Conservation (phyloP, 83 land plant species). For the Larix sibirica region DNA sequence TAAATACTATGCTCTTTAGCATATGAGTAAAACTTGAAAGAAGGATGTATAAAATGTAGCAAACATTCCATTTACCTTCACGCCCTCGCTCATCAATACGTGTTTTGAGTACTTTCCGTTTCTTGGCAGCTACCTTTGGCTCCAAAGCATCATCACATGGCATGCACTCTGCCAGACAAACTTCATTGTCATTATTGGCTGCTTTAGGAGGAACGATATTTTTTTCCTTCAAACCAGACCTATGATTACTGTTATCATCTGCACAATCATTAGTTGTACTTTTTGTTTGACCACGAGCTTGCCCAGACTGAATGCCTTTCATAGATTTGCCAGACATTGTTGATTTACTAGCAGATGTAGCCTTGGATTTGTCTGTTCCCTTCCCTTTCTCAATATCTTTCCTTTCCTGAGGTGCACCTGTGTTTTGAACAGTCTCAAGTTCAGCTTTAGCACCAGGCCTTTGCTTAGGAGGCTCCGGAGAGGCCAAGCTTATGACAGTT, state of each 20-base stretch:
- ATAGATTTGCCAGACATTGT: background rate
- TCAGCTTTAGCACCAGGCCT: slow-evolving; percentile 9
- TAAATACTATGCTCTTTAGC: background rate
- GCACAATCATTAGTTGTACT: background rate
- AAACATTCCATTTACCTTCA: slow-evolving; percentile 69
- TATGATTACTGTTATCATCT: background rate
- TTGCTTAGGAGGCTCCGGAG: slow-evolving; percentile 72
- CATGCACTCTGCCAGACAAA: background rate
- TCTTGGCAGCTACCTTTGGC: slow-evolving; percentile 39
- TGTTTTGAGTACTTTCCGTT: slow-evolving; percentile 82
- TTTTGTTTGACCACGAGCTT: background rate
- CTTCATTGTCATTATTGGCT: background rate
- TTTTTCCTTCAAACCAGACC: background rate
- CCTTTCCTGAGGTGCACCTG: background rate
- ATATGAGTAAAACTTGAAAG: background rate
- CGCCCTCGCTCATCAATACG: slow-evolving; percentile 90
- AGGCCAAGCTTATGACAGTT: slow-evolving; percentile 52
- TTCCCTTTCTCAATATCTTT: background rate
- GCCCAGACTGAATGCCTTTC: background rate
- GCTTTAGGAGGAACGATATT: background rate
- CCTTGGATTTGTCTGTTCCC: background rate
- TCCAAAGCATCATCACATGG: background rate
- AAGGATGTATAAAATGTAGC: background rate
- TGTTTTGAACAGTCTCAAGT: slow-evolving; percentile 15
- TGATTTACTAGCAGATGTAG: background rate